Evolutionary conservation across 352 stramenopile species (phyloP).

Genomic region (Pythium angustatum): DNA sequence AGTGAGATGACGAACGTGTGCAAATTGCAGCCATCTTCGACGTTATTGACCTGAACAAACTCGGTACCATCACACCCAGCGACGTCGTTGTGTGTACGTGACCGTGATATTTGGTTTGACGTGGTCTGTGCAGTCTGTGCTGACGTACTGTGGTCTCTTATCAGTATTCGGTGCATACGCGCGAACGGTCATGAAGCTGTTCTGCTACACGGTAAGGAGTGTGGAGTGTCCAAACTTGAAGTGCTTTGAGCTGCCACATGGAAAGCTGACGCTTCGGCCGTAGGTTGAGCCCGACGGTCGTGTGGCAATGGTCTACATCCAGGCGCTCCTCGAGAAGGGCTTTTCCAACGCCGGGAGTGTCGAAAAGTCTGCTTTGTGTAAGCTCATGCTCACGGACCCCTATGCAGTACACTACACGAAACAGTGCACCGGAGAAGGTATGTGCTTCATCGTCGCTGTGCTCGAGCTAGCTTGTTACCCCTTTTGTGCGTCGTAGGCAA

Average conservation of each 20-base stretch:
- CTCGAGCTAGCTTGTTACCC: too few relatives aligned
- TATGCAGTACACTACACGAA: conserved; percentile 66
- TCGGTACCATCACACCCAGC: conserved; percentile 35
- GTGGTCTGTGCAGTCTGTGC: too few relatives aligned
- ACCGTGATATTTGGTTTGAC: background rate
- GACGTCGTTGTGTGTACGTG: conserved; percentile 51
- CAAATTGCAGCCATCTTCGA: conserved; percentile 67
- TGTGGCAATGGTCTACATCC: conserved; percentile 45
- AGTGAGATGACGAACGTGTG: too few relatives aligned
- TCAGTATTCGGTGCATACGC: conserved; percentile 51
- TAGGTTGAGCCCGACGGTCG: conserved; percentile 42
- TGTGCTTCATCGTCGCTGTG: background rate
- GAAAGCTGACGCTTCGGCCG: background rate
- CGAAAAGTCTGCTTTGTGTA: conserved; percentile 43
- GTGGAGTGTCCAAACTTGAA: too few relatives aligned
- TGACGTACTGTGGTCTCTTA: background rate
- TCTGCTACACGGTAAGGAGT: conserved; percentile 42
- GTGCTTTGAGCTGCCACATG: too few relatives aligned
- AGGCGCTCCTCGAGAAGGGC: conserved; percentile 37
- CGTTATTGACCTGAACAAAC: conserved; percentile 45
- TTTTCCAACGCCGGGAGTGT: conserved; percentile 33
- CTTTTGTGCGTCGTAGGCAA: conserved; percentile 41
- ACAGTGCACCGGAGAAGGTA: conserved; percentile 58
- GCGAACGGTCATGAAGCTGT: conserved; percentile 60
- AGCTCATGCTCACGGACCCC: conserved; percentile 48